Percentiles rank a stretch among this genome's conserved stretches.
phyloP scores from a whole-genome alignment of 225 moss, liverwort and hornwort genomes.

The Sphagnum tenellum region DNA sequence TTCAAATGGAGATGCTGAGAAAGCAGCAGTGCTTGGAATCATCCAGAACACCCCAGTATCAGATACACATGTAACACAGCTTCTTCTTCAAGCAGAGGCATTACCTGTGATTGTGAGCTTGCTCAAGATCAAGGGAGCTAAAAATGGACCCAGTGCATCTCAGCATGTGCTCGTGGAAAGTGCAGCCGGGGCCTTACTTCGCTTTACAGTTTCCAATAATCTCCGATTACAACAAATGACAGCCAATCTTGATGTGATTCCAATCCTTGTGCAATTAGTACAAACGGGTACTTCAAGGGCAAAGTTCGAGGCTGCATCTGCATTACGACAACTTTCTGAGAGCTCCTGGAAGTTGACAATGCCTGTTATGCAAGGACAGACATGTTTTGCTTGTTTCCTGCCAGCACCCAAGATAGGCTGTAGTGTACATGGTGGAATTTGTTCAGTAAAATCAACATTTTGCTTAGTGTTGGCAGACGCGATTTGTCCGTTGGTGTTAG shows the following conservation, averaged over 20 bases:
- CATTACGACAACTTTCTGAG: slow-evolving; percentile 62
- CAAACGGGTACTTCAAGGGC: slow-evolving; percentile 55
- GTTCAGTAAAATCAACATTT: slow-evolving; percentile 62
- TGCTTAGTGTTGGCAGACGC: slow-evolving; percentile 76
- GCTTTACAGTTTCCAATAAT: slow-evolving; percentile 64
- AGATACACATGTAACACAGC: slow-evolving; percentile 41
- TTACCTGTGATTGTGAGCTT: slow-evolving; percentile 65
- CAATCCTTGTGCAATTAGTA: slow-evolving; percentile 61
- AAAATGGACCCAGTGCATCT: slow-evolving; percentile 41
- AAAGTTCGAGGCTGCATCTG: slow-evolving; percentile 60
- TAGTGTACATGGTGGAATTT: slow-evolving; percentile 56
- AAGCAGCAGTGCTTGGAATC: slow-evolving; percentile 69
- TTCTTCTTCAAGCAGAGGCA: slow-evolving; percentile 70
- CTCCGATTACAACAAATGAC: slow-evolving; percentile 41
- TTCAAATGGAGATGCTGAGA: slow-evolving; percentile 61
- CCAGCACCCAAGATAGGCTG: slow-evolving; percentile 32
- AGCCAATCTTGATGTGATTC: slow-evolving; percentile 67
- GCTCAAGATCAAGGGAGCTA: slow-evolving; percentile 28
- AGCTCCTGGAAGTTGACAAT: slow-evolving; percentile 45
- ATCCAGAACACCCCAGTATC: slow-evolving; percentile 65
- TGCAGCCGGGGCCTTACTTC: slow-evolving; percentile 58
- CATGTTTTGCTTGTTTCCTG: slow-evolving; percentile 44
- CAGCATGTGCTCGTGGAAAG: slow-evolving; percentile 60
- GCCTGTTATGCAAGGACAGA: slow-evolving; percentile 21
- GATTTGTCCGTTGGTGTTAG: slow-evolving; percentile 63